Evolutionary conservation across 352 stramenopile genomes (phyloP), one percentile per base, ranked within the genome.

Genomic region (Aphanomyces astaci): DNA sequence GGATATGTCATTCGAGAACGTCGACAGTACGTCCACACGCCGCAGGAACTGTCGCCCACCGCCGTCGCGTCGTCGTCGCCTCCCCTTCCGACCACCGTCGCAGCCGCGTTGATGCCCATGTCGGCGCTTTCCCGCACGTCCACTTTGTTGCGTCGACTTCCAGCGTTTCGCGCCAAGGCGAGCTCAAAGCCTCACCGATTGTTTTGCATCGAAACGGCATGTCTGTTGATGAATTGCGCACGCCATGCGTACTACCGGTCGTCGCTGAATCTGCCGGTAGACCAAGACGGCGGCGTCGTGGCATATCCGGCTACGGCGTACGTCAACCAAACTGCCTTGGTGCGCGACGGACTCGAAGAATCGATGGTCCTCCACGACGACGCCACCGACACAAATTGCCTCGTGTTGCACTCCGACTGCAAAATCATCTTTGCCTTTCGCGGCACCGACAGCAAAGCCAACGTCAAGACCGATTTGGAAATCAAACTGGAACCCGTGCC

Each of bases 371-470:
- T 84, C 31, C 71, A 80, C 17, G 71, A 80, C 40, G 56, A 48
- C 13, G 32, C 11, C 3, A 84, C 75, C 0, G 75, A 81, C 51
- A 84, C 74, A 2, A 74, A 84, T 43, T 81, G 75, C 45, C 24
- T 84, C 0, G 57, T 84, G 11, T 49, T 80, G 1, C 62, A 64
- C n/a, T 74, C 73, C 0, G 55, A 72, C 4, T 72, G 56, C 39
- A 72, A 70, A 49, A 76, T 81, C 24, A 71, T 75, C 7, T 70
- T 81, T 17, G 67, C 77, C 13, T 84, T 84, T 49, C 72, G 77
- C 10, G 77, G 77, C 3, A 84, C 77, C 0, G 74, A 64, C 15
- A 81, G 75, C 68, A 78, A 76, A 48, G 78, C 68, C 43, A 81
- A 81, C 31, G 74, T 75, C 2, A 73, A 71, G 33, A 81, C 77